Evolutionary conservation across 345 rosid genomes (phyloP).

Genomic region (Syzygium jambos): DNA sequence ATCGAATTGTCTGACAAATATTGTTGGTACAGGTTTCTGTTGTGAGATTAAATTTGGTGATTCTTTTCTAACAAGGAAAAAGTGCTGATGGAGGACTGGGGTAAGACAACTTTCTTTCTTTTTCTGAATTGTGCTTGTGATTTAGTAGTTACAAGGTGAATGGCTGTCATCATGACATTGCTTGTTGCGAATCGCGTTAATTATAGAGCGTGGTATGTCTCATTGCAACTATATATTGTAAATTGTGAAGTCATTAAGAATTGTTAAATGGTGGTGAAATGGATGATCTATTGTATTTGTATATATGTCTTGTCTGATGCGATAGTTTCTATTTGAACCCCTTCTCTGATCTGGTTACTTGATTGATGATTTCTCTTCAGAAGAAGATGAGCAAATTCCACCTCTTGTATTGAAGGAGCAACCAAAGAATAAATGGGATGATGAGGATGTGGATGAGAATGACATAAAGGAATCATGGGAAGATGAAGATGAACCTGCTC

Average conservation of each 20-base stretch:
- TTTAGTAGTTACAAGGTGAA: not conserved
- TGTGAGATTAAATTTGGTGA: not conserved
- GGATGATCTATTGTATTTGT: not conserved
- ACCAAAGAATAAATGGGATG: slow-evolving; percentile 72
- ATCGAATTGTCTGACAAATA: not conserved
- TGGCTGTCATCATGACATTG: not conserved
- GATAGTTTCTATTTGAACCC: not conserved
- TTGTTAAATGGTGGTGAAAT: not conserved
- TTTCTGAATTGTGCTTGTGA: not conserved
- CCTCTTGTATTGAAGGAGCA: slow-evolving; percentile 41
- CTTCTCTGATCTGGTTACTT: not conserved
- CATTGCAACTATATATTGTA: not conserved
- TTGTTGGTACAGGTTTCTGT: not conserved
- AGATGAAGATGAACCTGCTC: slow-evolving; percentile 82
- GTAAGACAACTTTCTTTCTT: slow-evolving; percentile 8
- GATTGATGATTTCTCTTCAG: not conserved
- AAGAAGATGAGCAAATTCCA: slow-evolving; percentile 67
- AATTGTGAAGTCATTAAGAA: not conserved
- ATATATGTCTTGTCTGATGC: not conserved
- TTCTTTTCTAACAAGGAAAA: not conserved
- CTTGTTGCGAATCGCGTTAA: not conserved
- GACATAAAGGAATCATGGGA: slow-evolving; percentile 98
- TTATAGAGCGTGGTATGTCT: not conserved
- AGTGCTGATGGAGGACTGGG: slow-evolving; percentile 36
- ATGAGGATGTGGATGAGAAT: slow-evolving; percentile 80